Percentiles rank a stretch among this genome's conserved stretches.
phyloP scores from a whole-genome alignment of 2,329 filamentous ascomycete genomes.

The Calonectria hongkongensis region DNA sequence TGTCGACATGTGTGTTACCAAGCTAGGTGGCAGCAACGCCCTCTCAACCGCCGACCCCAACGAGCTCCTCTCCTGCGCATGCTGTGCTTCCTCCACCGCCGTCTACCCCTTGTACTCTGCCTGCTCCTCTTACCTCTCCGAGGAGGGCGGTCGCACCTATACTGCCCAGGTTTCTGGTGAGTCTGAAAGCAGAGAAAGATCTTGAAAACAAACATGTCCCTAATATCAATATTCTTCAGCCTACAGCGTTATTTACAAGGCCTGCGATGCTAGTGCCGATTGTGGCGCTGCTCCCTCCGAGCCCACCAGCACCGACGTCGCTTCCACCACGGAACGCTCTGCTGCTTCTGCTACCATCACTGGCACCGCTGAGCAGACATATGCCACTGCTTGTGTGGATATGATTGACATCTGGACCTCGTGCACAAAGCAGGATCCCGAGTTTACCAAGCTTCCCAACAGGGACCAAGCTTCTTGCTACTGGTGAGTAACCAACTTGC shows the following conservation, averaged over 20 bases:
- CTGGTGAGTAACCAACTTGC: conserved; percentile 51
- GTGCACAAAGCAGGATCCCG: conserved; percentile 50
- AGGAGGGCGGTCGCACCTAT: conserved; percentile 48
- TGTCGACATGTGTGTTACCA: conserved; percentile 49
- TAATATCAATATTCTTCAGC: conserved; percentile 46
- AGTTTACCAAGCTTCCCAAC: conserved; percentile 53
- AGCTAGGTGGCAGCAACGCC: conserved; percentile 50
- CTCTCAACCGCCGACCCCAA: conserved; percentile 50
- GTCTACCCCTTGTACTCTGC: conserved; percentile 54
- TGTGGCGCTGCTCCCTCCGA: conserved; percentile 16
- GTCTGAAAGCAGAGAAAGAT: background rate
- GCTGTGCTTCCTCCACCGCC: conserved; percentile 49
- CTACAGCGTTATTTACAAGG: conserved; percentile 53
- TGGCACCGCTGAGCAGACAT: conserved; percentile 44
- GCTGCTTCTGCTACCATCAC: conserved; percentile 43
- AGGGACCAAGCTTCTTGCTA: conserved; percentile 58
- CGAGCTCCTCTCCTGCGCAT: conserved; percentile 55
- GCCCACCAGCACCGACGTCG: conserved; percentile 12
- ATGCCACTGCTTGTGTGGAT: conserved; percentile 51
- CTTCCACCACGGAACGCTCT: conserved; percentile 34
- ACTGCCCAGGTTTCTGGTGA: conserved; percentile 53
- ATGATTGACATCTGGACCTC: conserved; percentile 55
- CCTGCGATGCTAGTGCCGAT: conserved; percentile 44
- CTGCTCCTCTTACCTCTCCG: conserved; percentile 56
- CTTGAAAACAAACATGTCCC: background rate